Evolutionary conservation across 2,329 filamentous ascomycete species (phyloP).

Genomic region (Colletotrichum shisoi): DNA sequence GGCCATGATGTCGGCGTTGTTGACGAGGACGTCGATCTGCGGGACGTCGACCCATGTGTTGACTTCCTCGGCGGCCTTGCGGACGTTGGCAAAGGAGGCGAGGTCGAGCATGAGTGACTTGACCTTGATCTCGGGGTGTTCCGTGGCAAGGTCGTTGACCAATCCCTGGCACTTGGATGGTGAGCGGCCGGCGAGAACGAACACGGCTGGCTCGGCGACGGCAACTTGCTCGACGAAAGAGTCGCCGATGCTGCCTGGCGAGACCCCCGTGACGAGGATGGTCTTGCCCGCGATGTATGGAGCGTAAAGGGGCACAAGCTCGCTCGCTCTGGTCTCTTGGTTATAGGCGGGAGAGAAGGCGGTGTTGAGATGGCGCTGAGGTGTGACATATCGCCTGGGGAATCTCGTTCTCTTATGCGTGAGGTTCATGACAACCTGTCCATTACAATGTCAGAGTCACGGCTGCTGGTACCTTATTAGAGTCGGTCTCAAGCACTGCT

Average conservation of each 20-base stretch:
- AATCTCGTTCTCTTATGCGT: not conserved
- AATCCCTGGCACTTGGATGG: constrained; percentile 51
- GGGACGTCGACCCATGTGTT: constrained; percentile 47
- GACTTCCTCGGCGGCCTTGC: constrained; percentile 50
- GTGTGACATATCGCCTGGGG: not conserved
- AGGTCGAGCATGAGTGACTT: constrained; percentile 52
- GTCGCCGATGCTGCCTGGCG: constrained; percentile 51
- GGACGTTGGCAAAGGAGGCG: constrained; percentile 50
- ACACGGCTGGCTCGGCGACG: constrained; percentile 50
- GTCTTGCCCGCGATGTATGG: constrained; percentile 49
- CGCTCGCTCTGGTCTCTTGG: constrained; percentile 40
- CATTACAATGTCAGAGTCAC: too few relatives aligned
- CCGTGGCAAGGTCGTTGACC: constrained; percentile 46
- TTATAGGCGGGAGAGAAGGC: constrained; percentile 1
- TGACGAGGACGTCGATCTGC: constrained; percentile 53
- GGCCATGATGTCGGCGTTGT: constrained; percentile 56
- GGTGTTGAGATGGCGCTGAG: too few relatives aligned
- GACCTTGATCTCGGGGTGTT: constrained; percentile 48
- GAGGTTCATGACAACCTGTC: too few relatives aligned
- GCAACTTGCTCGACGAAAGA: constrained; percentile 49
- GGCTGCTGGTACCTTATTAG: too few relatives aligned
- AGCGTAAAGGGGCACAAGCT: constrained; percentile 46
- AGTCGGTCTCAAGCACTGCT: too few relatives aligned
- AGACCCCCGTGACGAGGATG: constrained; percentile 54
- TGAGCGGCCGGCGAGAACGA: constrained; percentile 58